phyloP scores from a whole-genome alignment of 2,329 filamentous ascomycete species.

The Periconia digitata region DNA sequence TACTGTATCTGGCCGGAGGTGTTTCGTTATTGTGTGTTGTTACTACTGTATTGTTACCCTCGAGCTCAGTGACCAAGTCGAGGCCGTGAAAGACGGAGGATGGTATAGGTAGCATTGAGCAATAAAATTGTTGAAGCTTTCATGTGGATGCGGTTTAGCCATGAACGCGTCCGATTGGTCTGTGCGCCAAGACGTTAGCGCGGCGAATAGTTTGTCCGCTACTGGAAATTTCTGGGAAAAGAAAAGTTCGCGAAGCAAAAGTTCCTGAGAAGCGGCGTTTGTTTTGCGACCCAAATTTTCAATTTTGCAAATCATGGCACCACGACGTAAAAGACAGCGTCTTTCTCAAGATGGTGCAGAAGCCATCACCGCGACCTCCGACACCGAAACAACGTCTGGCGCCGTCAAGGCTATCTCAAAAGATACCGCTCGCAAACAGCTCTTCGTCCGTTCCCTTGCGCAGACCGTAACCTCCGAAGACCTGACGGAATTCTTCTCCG shows the following conservation, averaged over 20 bases:
- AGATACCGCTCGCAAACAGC: slow-evolving; percentile 49
- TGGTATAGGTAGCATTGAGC: too few relatives aligned
- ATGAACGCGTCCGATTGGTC: too few relatives aligned
- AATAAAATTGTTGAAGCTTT: too few relatives aligned
- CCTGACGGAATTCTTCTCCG: slow-evolving; percentile 86
- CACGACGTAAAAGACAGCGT: slow-evolving; percentile 45
- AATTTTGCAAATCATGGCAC: slow-evolving; percentile 33
- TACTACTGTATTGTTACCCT: too few relatives aligned
- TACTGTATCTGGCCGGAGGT: too few relatives aligned
- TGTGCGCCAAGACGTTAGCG: neutral
- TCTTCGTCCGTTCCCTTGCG: slow-evolving; percentile 90
- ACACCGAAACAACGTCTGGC: slow-evolving; percentile 19
- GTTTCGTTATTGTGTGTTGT: too few relatives aligned
- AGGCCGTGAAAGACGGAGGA: too few relatives aligned
- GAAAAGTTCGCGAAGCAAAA: neutral
- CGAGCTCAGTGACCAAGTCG: too few relatives aligned
- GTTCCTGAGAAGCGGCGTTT: neutral
- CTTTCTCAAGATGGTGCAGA: slow-evolving; percentile 42
- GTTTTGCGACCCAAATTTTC: neutral
- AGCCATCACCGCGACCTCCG: slow-evolving; percentile 29
- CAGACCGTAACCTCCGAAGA: slow-evolving; percentile 75
- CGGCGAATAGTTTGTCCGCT: neutral
- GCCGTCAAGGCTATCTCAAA: slow-evolving; percentile 20
- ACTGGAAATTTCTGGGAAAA: slow-evolving; percentile 2
- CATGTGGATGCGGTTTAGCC: too few relatives aligned